Conservation (phyloP, 768 basidiomycete species). For the Naganishia randhawae region DNA sequence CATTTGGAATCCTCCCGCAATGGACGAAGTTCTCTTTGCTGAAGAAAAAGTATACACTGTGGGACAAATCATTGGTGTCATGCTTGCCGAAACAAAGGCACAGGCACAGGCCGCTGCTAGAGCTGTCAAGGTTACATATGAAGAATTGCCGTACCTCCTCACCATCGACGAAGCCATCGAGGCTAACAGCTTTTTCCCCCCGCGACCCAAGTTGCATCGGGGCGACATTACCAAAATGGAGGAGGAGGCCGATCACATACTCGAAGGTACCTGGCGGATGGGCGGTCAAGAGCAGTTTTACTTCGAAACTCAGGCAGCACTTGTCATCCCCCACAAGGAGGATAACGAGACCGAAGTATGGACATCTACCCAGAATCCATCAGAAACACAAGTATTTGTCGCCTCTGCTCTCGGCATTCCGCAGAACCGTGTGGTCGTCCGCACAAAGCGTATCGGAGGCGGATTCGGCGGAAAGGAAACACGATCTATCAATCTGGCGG, state of each 20-base stretch:
- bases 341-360: constrained; percentile 39
- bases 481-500: constrained; percentile 32
- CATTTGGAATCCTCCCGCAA: constrained; percentile 32
- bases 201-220: constrained; percentile 34
- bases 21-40: constrained; percentile 37
- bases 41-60: constrained; percentile 34
- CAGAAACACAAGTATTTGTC: constrained; percentile 36
- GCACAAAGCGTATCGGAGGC: constrained; percentile 36
- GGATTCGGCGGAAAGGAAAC: constrained; percentile 41
- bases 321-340: constrained; percentile 39
- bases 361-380: constrained; percentile 35
- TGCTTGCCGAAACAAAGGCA: constrained; percentile 37
- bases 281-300: constrained; percentile 38
- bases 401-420: constrained; percentile 39
- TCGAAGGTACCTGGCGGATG: constrained; percentile 32
- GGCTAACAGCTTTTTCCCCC: constrained; percentile 26
- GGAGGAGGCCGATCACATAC: constrained; percentile 31
- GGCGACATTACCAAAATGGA: constrained; percentile 32
- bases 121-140: constrained; percentile 36
- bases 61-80: constrained; percentile 36
- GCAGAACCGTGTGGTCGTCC: constrained; percentile 32
- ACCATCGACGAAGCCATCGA: constrained; percentile 38
- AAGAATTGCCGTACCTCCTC: constrained; percentile 37
- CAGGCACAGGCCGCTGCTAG: constrained; percentile 36
- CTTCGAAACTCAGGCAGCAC: constrained; percentile 34